phyloP scores from a whole-genome alignment of 2,329 filamentous ascomycete species.

The Leptographium procerum region DNA sequence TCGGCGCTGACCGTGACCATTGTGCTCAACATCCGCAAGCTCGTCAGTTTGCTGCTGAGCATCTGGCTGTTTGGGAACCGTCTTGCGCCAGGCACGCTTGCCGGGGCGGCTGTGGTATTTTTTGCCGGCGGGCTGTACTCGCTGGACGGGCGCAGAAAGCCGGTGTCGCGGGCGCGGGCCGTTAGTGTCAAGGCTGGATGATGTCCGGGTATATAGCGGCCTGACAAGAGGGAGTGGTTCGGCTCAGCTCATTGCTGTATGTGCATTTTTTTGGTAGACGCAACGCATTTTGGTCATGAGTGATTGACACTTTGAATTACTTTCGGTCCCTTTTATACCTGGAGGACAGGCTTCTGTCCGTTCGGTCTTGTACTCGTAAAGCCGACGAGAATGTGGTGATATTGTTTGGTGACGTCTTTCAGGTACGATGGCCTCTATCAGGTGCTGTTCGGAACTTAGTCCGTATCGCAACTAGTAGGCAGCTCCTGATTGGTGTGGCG shows the following conservation, averaged over 20 bases:
- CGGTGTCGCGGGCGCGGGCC: slow-evolving; percentile 18
- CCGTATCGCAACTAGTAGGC: neutral
- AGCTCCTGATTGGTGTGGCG: too few species aligned
- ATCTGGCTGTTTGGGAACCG: slow-evolving; percentile 91
- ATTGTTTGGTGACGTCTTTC: neutral
- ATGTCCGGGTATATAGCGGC: neutral
- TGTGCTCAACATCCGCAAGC: slow-evolving; percentile 87
- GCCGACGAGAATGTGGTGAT: neutral
- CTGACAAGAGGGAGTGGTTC: neutral
- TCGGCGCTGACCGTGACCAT: slow-evolving; percentile 94
- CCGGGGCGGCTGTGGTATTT: slow-evolving; percentile 81
- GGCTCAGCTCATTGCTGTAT: neutral
- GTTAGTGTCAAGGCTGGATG: slow-evolving; percentile 17
- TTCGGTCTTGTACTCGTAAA: neutral
- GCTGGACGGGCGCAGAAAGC: slow-evolving; percentile 46
- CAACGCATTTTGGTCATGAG: too few species aligned
- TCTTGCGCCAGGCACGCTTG: slow-evolving; percentile 61
- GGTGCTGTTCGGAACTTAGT: neutral
- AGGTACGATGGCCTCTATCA: neutral
- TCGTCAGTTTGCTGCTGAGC: slow-evolving; percentile 81
- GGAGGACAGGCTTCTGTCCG: too few species aligned
- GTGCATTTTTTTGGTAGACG: too few species aligned
- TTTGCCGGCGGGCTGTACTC: slow-evolving; percentile 85
- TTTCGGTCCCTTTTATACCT: too few species aligned
- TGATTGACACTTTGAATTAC: too few species aligned